phyloP scores from a whole-genome alignment of 2,329 filamentous ascomycete genomes.

The Cadophora luteo-olivacea region DNA sequence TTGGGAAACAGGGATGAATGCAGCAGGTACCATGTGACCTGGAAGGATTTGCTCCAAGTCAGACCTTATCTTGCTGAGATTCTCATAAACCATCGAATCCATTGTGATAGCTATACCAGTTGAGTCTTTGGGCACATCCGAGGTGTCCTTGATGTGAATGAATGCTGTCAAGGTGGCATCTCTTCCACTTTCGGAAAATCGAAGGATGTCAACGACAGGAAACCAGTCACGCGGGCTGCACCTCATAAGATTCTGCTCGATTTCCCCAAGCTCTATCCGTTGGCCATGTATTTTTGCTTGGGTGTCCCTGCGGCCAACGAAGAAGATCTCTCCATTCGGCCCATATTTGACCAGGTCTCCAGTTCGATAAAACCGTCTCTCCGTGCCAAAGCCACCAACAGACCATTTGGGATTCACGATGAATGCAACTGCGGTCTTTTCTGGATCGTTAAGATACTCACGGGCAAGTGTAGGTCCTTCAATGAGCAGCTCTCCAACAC shows the following conservation, averaged over 20 bases:
- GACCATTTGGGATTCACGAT: conserved; percentile 44
- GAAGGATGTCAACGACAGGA: conserved; percentile 6
- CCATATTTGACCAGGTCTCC: conserved; percentile 66
- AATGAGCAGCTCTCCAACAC: conserved; percentile 48
- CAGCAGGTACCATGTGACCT: conserved; percentile 17
- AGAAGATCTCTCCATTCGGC: conserved; percentile 56
- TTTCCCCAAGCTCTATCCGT: conserved; percentile 34
- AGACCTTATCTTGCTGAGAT: conserved; percentile 2
- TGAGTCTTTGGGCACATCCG: neutral
- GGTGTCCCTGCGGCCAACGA: conserved; percentile 66
- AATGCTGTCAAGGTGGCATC: conserved; percentile 42
- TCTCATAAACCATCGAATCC: neutral
- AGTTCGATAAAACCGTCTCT: conserved; percentile 56
- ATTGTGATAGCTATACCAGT: neutral
- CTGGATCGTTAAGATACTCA: conserved; percentile 49
- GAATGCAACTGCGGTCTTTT: conserved; percentile 47
- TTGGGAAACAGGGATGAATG: conserved; percentile 11
- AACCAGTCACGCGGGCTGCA: conserved; percentile 31
- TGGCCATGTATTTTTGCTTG: conserved; percentile 59
- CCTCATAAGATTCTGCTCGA: conserved; percentile 29
- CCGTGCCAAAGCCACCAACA: neutral
- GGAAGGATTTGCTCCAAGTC: conserved; percentile 12
- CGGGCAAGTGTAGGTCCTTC: conserved; percentile 47
- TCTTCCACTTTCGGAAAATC: neutral
- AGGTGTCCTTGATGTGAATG: conserved; percentile 34